Evolutionary conservation across 495 filamentous ascomycete species (phyloP), one percentile per base, ranked within the genome.

Genomic region (Lineolata rhizophorae): DNA sequence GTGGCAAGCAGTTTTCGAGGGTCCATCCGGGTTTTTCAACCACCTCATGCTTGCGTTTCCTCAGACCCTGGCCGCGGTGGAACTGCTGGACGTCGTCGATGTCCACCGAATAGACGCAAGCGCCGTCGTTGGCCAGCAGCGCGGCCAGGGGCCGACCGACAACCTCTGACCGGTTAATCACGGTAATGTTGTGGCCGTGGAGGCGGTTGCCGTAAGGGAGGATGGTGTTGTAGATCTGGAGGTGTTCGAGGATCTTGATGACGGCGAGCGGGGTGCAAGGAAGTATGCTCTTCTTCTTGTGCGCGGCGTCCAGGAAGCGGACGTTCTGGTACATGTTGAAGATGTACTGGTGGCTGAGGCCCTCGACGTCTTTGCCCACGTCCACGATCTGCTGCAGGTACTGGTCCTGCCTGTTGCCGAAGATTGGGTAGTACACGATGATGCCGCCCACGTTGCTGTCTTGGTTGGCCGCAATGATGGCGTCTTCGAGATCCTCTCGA

Each of bases 311-410:
- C 20, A 97, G 62, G 58, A 81, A 94, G 30, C 87, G 79, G 45
- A 87, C 67, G 56, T 97, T 97, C 60, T 94, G 76, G 60, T 94
- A 97, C 81, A 97, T 91, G 63, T 97, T 97, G 67, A 84, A 87
- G 46, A 94, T 73, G 56, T 94, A 87, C 36, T 65, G 72, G 50
- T 94, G 85, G 42, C 72, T 83, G 32, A 97, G 72, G 15, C 87
- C 87, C 46, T 97, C 87, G 35, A 97, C 87, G 42, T 97, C 87
- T 55, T 97, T 97, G 49, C 59, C 51, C 29, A 90, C 64, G 34
- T 77, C 64, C 15, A 91, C 80, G n/a, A 90, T 75, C 55, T 94
- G 81, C 56, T 95, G 87, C 36, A 97, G 67, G 53, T 94, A 93
- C 44, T 72, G 70, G 51, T 97, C 87, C 44, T 92, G 77, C 11